Evolutionary conservation across 202 grass and related monocot genomes (phyloP).

Genomic region (Panicum virgatum): DNA sequence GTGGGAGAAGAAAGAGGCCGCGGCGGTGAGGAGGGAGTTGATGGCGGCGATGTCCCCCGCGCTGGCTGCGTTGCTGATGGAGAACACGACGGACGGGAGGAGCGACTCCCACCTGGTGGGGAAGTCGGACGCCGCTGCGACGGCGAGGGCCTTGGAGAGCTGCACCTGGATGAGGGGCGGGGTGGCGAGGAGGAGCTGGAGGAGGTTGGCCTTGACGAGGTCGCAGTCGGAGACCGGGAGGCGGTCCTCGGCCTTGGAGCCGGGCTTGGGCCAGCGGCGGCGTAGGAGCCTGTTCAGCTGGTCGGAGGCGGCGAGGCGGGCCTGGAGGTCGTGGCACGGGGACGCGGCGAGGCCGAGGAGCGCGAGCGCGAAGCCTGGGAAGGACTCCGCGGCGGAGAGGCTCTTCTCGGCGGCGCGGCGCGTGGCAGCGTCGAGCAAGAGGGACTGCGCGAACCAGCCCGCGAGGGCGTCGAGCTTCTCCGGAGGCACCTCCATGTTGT

Average conservation of each 20-base stretch:
- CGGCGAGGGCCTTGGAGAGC: slow-evolving; percentile 77
- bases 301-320: slow-evolving; percentile 69
- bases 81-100: slow-evolving; percentile 74
- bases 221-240: slow-evolving; percentile 67
- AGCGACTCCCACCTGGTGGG: slow-evolving; percentile 78
- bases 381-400: slow-evolving; percentile 47
- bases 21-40: slow-evolving; percentile 74
- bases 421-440: slow-evolving; percentile 65
- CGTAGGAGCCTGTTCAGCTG: slow-evolving; percentile 87
- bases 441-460: slow-evolving; percentile 77
- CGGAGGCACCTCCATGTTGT: slow-evolving; percentile 75
- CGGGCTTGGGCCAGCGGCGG: slow-evolving; percentile 61
- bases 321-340: slow-evolving; percentile 55
- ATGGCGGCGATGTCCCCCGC: slow-evolving; percentile 55
- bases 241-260: slow-evolving; percentile 39
- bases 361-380: slow-evolving; percentile 64
- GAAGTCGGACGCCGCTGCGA: slow-evolving; percentile 78
- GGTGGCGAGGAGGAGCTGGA: slow-evolving; percentile 75
- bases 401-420: slow-evolving; percentile 77
- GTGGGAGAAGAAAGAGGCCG: slow-evolving; percentile 73
- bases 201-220: slow-evolving; percentile 72
- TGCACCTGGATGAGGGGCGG: slow-evolving; percentile 76
- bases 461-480: slow-evolving; percentile 78
- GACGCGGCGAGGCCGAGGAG: slow-evolving; percentile 59
- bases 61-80: slow-evolving; percentile 54